Percentiles rank a stretch among this genome's conserved stretches.
Conservation (phyloP, 2,329 filamentous ascomycete species). For the Xylariaceae sp. region DNA sequence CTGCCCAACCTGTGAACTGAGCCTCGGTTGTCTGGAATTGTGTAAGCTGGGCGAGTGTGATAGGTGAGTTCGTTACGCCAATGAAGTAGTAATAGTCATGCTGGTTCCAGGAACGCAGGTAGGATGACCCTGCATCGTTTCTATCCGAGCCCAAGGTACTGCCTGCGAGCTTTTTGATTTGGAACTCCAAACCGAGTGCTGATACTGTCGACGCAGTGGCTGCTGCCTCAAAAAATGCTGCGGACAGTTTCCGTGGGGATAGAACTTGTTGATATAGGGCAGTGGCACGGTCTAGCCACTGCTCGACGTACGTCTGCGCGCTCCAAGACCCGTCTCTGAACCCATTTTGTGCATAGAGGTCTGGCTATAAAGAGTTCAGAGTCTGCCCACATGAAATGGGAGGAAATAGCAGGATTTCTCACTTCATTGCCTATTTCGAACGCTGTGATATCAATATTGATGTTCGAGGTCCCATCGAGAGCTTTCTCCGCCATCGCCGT, state of each 20-base stretch:
- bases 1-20: constrained; percentile 44
- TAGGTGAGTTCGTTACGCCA: constrained; percentile 38
- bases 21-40: constrained; percentile 41
- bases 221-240: constrained; percentile 45
- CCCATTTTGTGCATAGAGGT: constrained; percentile 35
- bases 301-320: constrained; percentile 39
- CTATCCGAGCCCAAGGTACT: too few relatives aligned
- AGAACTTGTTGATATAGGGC: constrained; percentile 43
- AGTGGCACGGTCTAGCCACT: constrained; percentile 43
- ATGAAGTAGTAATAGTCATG: constrained; percentile 53
- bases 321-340: constrained; percentile 42
- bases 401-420: too few relatives aligned
- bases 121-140: constrained; percentile 28
- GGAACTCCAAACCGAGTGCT: constrained; percentile 40
- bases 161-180: constrained; percentile 37
- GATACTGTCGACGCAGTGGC: constrained; percentile 45
- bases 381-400: too few relatives aligned
- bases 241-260: constrained; percentile 34
- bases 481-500: constrained; percentile 34
- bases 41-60: constrained; percentile 43
- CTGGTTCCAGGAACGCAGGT: constrained; percentile 42
- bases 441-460: constrained; percentile 20
- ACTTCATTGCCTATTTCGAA: constrained; percentile 31
- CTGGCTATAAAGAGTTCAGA: constrained; percentile 11
- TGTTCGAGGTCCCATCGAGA: constrained; percentile 18